These are phyloP conservation scores for Ogataea corticis DNA, from an alignment of 805 yeast genomes.

Conservation along the genomic window DNA sequence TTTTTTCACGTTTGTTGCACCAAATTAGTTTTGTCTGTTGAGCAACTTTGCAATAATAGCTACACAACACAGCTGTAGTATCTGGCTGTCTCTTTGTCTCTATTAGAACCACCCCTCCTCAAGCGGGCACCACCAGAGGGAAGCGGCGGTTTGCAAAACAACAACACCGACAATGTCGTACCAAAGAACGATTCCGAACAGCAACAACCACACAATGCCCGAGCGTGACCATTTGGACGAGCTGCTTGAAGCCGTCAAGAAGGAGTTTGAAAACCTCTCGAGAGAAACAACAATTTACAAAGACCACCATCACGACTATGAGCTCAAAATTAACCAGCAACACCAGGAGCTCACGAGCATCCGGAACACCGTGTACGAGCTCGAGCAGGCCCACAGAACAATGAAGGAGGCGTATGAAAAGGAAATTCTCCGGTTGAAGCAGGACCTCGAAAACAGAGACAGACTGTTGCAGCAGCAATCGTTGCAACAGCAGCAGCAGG, in stretches of 20 bases:
- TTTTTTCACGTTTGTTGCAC: conserved; percentile 1
- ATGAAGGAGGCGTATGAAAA: conserved; percentile 96
- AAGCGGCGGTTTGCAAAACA: neutral
- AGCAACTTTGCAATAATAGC: neutral
- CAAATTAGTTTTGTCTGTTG: neutral
- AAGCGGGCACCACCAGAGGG: conserved; percentile 1
- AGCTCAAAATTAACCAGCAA: conserved; percentile 86
- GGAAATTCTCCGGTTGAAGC: conserved; percentile 81
- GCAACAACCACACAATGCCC: conserved; percentile 25
- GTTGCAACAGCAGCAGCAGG: conserved; percentile 28
- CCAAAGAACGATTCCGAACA: conserved; percentile 28
- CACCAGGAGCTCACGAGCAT: conserved; percentile 91
- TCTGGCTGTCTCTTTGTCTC: neutral
- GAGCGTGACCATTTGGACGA: conserved; percentile 50
- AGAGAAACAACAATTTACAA: conserved; percentile 84
- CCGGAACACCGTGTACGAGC: conserved; percentile 89
- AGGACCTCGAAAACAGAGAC: conserved; percentile 81
- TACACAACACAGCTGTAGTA: neutral
- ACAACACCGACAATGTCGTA: conserved; percentile 25
- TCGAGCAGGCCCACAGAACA: conserved; percentile 90
- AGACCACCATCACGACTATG: conserved; percentile 91
- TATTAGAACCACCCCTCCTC: neutral
- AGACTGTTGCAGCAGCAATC: conserved; percentile 50
- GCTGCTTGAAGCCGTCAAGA: conserved; percentile 86
- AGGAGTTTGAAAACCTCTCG: conserved; percentile 82